phyloP scores from a whole-genome alignment of 345 rosid species.

The Geranium rotundifolium region DNA sequence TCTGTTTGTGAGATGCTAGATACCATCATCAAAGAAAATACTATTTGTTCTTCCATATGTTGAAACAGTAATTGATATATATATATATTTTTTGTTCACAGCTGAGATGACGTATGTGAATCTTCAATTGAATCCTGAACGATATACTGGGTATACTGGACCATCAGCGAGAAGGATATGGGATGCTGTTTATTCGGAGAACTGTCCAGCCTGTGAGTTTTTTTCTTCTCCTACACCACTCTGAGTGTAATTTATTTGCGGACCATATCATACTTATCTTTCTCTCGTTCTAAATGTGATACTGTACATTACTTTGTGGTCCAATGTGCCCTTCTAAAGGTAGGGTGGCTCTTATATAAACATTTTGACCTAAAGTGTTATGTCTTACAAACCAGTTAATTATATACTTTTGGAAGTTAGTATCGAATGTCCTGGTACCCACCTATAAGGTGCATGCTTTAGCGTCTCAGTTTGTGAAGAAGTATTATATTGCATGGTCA shows the following conservation, averaged over 20 bases:
- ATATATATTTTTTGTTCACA: constrained; percentile 18
- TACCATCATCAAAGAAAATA: neutral
- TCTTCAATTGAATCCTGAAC: constrained; percentile 81
- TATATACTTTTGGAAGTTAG: too few species aligned
- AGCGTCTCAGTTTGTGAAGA: too few species aligned
- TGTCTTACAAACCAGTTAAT: too few species aligned
- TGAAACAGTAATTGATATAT: constrained; percentile 1
- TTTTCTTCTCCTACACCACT: neutral
- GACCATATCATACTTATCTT: neutral
- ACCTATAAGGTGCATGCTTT: too few species aligned
- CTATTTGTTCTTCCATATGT: neutral
- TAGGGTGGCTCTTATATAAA: too few species aligned
- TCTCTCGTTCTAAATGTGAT: too few species aligned
- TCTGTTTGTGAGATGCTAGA: too few species aligned
- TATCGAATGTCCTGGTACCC: too few species aligned
- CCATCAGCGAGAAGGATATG: constrained; percentile 94
- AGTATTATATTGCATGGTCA: too few species aligned
- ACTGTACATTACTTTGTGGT: neutral
- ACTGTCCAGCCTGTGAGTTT: constrained; percentile 74
- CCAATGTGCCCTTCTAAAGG: neutral
- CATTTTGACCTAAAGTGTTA: neutral
- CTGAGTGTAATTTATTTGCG: neutral
- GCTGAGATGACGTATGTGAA: constrained; percentile 91
- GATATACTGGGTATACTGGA: constrained; percentile 78
- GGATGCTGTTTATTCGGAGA: constrained; percentile 88